Evolutionary conservation across 345 rosid species (phyloP), one percentile per base, ranked within the genome.

Genomic region (Eucalyptus grandis): DNA sequence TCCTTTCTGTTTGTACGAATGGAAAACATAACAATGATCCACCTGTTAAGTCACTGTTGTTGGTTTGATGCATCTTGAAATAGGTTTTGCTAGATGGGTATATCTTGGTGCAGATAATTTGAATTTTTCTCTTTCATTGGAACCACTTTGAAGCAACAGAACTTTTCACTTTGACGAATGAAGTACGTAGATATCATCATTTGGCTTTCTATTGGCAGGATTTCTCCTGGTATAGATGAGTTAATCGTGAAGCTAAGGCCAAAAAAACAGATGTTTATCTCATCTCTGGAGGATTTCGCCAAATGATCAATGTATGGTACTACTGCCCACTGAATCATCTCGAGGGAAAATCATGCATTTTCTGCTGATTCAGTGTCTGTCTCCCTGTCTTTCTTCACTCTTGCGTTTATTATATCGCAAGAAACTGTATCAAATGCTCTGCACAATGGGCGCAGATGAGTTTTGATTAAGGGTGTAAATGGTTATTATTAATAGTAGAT

Each of bases 221-320:
- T 97, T 72, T 98, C 99, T 88, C 95, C 96, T 87, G 98, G 99
- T 91, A 95, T 97, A 85, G 95, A 91, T 56, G 97, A 96, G 91
- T 90, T 98, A 91, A 95, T 96, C 91, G 91, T 91, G 95, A 96
- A 93, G 93, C 95, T 98, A 91, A 93, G 96, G 95, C 95, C 87
- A 92, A 92, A 86, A 94, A 95, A 50, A 92, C 88, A 4, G 88
- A 93, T 92, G 98, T 96, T 87, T 97, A 94, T 92, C 93, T 98
- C 94, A 92, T 98, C 89, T 98, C 99, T 15, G 99, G 99, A 90
- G 99, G 99, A 86, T 98, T 98, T 91, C 96, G 98, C 65, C 98
- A 96, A 90, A 98, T 98, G 99, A 98, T 98, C 92, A 96, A 96
- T 90, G 99, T 98, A 95, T 91, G 93, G 65, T 86, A 37, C 46